Conservation (phyloP, 1,284 basidiomycete species). For the Ustilago trichophora region DNA sequence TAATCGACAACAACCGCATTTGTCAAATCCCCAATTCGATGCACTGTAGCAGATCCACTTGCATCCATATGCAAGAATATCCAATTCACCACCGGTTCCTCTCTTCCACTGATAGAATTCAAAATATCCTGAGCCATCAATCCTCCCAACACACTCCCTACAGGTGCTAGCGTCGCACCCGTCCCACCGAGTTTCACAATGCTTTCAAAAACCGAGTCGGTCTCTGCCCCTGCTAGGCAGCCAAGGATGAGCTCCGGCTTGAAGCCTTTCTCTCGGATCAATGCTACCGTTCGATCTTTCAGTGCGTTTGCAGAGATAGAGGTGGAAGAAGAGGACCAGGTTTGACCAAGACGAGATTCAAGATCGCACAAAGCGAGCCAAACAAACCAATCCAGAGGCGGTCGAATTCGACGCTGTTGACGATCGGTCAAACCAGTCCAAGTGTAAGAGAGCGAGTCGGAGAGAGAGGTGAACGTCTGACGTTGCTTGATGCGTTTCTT, state of each 20-base stretch:
- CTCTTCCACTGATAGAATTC: slow-evolving; percentile 86
- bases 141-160: slow-evolving; percentile 84
- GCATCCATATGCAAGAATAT: slow-evolving; percentile 80
- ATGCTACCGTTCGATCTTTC: slow-evolving; percentile 4
- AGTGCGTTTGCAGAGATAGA: not conserved
- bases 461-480: slow-evolving; percentile 75
- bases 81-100: slow-evolving; percentile 90
- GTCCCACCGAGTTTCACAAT: slow-evolving; percentile 70
- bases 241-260: slow-evolving; percentile 7
- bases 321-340: no score
- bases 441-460: slow-evolving; percentile 69
- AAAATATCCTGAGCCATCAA: slow-evolving; percentile 93
- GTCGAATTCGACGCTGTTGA: slow-evolving; percentile 9
- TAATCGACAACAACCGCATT: slow-evolving; percentile 11
- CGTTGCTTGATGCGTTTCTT: slow-evolving; percentile 74
- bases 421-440: slow-evolving; percentile 72
- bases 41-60: slow-evolving; percentile 10
- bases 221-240: not conserved
- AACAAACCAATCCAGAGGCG: slow-evolving; percentile 37
- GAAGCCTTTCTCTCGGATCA: slow-evolving; percentile 33
- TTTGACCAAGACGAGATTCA: no score
- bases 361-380: slow-evolving; percentile 26
- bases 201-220: slow-evolving; percentile 16
- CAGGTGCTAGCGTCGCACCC: slow-evolving; percentile 82
- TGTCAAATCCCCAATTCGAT: slow-evolving; percentile 10